Evolutionary conservation across 192 early-diverging fungal species (phyloP).

Genomic region (Coemansia brasiliensis): DNA sequence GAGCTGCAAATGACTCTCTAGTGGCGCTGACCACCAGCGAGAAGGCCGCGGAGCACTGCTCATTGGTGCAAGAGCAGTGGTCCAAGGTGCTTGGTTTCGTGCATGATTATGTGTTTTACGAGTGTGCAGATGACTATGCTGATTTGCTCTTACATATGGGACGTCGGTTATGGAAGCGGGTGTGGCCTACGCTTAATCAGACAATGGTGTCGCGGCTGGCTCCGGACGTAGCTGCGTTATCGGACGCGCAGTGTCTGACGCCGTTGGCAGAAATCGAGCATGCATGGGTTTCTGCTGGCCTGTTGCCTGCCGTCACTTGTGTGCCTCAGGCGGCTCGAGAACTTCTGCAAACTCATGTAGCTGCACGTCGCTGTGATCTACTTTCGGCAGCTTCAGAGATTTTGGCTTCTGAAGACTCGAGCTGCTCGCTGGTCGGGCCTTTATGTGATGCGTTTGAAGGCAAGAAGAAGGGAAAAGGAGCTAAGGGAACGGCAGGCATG

Average conservation of each 20-base stretch:
- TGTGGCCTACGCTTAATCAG: slow-evolving; percentile 24
- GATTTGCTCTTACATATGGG: slow-evolving; percentile 40
- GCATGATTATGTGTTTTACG: slow-evolving; percentile 42
- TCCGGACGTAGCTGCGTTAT: slow-evolving; percentile 16
- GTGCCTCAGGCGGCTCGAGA: slow-evolving; percentile 25
- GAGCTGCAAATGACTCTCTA: neutral
- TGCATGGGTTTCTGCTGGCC: slow-evolving; percentile 28
- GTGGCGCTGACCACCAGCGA: neutral
- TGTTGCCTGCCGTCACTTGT: slow-evolving; percentile 18
- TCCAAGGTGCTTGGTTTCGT: slow-evolving; percentile 32
- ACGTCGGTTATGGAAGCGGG: slow-evolving; percentile 19
- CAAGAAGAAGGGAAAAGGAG: too few relatives aligned
- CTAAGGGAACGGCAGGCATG: too few relatives aligned
- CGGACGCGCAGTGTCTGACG: slow-evolving; percentile 26
- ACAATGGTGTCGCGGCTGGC: slow-evolving; percentile 32
- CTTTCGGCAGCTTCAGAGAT: slow-evolving; percentile 31
- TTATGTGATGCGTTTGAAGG: too few relatives aligned
- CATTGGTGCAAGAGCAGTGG: slow-evolving; percentile 38
- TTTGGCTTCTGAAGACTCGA: slow-evolving; percentile 9
- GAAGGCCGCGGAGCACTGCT: slow-evolving; percentile 12
- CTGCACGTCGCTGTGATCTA: slow-evolving; percentile 38
- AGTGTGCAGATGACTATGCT: slow-evolving; percentile 33
- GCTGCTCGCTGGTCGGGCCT: too few relatives aligned
- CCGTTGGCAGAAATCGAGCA: slow-evolving; percentile 43
- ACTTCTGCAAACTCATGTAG: slow-evolving; percentile 33